Conservation (phyloP, 2,329 filamentous ascomycete genomes). For the Tolypocladium endophyticum region DNA sequence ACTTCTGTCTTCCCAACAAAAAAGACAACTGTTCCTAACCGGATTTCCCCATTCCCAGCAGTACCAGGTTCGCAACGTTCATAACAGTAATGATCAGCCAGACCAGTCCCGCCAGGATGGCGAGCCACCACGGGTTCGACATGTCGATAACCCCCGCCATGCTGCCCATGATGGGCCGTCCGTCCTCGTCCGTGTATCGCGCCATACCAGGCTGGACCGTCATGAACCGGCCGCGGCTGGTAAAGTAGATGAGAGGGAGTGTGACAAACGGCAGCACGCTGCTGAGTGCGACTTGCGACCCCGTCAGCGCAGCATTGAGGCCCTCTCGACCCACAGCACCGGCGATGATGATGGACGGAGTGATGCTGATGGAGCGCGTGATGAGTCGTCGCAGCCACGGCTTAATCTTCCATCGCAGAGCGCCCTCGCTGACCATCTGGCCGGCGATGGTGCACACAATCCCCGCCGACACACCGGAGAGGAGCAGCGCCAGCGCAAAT, state of each 20-base stretch:
- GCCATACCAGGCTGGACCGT: slow-evolving; percentile 44
- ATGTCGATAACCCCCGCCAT: slow-evolving; percentile 38
- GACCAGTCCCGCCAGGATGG: slow-evolving; percentile 44
- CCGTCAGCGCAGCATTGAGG: slow-evolving; percentile 61
- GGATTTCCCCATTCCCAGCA: slow-evolving; percentile 32
- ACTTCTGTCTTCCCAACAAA: not conserved
- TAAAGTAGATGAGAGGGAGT: slow-evolving; percentile 78
- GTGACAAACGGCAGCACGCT: slow-evolving; percentile 75
- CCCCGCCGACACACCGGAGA: slow-evolving; percentile 72
- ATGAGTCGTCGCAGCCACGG: slow-evolving; percentile 73
- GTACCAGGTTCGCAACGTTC: slow-evolving; percentile 67
- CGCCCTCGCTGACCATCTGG: slow-evolving; percentile 81
- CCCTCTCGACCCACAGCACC: slow-evolving; percentile 64
- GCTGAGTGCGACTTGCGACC: slow-evolving; percentile 66
- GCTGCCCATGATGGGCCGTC: not conserved
- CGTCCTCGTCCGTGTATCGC: slow-evolving; percentile 10
- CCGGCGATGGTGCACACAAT: slow-evolving; percentile 85
- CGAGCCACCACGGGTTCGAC: slow-evolving; percentile 60
- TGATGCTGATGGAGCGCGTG: slow-evolving; percentile 71
- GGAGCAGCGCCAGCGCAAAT: slow-evolving; percentile 72
- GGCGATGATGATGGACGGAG: slow-evolving; percentile 74
- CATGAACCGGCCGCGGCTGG: slow-evolving; percentile 71
- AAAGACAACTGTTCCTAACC: not conserved
- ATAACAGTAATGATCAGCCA: slow-evolving; percentile 68
- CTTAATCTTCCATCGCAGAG: slow-evolving; percentile 60